Percentiles rank a stretch among this genome's conserved stretches.
Conservation (phyloP, 257 asterid species). For the Solanum piurae region DNA sequence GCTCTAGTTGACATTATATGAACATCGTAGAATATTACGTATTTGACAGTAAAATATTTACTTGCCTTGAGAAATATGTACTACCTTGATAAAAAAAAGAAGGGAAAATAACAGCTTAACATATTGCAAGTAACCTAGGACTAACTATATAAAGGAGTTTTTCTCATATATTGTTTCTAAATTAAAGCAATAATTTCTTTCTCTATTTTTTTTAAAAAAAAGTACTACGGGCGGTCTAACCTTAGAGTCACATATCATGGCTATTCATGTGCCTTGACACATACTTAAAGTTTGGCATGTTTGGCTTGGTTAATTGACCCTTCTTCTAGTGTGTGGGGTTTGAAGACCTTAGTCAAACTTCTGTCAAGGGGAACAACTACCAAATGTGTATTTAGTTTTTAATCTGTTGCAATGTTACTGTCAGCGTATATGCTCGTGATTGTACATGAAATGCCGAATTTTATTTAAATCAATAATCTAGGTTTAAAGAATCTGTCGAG, state of each 20-base stretch:
- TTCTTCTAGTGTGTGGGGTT: not conserved
- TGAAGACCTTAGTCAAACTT: not conserved
- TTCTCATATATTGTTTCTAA: not conserved
- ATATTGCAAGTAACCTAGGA: not conserved
- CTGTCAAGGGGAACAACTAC: not conserved
- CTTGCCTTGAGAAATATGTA: not conserved
- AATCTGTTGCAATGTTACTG: not conserved
- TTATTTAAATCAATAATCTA: not conserved
- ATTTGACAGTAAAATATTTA: not conserved
- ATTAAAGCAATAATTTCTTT: not conserved
- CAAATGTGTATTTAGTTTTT: not conserved
- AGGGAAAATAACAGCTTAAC: not conserved
- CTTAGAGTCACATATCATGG: not conserved
- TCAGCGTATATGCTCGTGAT: not conserved
- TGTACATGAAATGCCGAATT: not conserved
- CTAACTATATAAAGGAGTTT: not conserved
- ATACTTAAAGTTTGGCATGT: not conserved
- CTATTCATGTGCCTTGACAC: not conserved
- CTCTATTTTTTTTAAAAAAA: not conserved
- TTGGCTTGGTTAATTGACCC: not conserved
- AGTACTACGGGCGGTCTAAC: not conserved
- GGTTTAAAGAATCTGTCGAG: not conserved
- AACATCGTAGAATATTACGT: not conserved
- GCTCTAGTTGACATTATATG: not conserved
- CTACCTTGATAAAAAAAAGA: not conserved